A percentile compares a stretch with the other conserved stretches of the same genome.
phyloP scores from a whole-genome alignment of 2,329 filamentous ascomycete genomes.

The Polytolypa hystricis region DNA sequence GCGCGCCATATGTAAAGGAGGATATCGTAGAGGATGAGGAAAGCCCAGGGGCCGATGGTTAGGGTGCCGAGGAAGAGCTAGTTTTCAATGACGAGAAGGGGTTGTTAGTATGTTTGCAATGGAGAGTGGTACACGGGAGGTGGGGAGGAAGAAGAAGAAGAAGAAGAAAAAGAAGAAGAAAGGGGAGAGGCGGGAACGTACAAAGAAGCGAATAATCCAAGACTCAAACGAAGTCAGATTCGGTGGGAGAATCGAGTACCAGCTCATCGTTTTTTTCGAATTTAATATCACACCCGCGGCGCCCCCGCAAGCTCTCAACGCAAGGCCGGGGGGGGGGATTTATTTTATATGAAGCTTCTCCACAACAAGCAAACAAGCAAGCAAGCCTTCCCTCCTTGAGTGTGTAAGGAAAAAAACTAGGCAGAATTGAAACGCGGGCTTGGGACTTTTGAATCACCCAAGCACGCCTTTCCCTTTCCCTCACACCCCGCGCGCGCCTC shows the following conservation, averaged over 20 bases:
- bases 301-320: too few species aligned
- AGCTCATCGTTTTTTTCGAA: too few species aligned
- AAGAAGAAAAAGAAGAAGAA: slow-evolving; percentile 3
- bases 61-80: slow-evolving; percentile 51
- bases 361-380: too few species aligned
- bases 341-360: too few species aligned
- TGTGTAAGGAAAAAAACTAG: too few species aligned
- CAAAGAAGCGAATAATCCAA: slow-evolving; percentile 53
- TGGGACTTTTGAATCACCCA: too few species aligned
- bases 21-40: slow-evolving; percentile 53
- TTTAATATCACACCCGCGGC: too few species aligned
- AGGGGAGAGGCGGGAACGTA: slow-evolving; percentile 29
- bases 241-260: slow-evolving; percentile 54
- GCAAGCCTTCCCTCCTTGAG: too few species aligned
- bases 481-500: too few species aligned
- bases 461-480: too few species aligned
- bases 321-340: too few species aligned
- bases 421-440: too few species aligned
- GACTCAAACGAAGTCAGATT: slow-evolving; percentile 47
- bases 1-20: slow-evolving; percentile 51
- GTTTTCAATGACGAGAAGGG: background rate
- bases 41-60: slow-evolving; percentile 52
- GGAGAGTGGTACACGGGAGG: slow-evolving; percentile 6
- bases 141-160: slow-evolving; percentile 3
- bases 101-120: slow-evolving; percentile 7